These are phyloP conservation scores for Microascus cirrosus DNA, from an alignment of 2,329 filamentous ascomycete genomes.

Conservation along the genomic window DNA sequence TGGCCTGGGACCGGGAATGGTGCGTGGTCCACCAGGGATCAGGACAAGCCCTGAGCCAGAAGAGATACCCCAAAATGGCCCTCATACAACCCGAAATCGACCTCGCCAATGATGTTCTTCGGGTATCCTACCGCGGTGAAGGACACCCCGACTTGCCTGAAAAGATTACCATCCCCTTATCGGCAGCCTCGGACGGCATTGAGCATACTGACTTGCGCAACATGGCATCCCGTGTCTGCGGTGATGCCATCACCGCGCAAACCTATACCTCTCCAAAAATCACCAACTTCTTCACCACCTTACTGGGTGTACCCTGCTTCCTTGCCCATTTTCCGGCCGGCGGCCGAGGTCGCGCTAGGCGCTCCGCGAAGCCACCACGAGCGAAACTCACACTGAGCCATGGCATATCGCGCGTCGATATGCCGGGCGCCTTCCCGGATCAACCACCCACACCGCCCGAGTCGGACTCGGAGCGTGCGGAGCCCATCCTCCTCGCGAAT, in stretches of 20 bases:
- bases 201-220: slow-evolving; percentile 25
- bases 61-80: slow-evolving; percentile 79
- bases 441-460: slow-evolving; percentile 41
- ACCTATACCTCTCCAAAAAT: slow-evolving; percentile 57
- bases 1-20: slow-evolving; percentile 96
- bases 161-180: slow-evolving; percentile 50
- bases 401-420: slow-evolving; percentile 10
- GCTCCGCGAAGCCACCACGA: slow-evolving; percentile 63
- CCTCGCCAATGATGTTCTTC: slow-evolving; percentile 53
- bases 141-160: slow-evolving; percentile 12
- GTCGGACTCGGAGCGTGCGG: slow-evolving; percentile 37
- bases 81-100: slow-evolving; percentile 68
- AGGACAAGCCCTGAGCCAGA: slow-evolving; percentile 76
- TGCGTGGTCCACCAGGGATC: slow-evolving; percentile 83
- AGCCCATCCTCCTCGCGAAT: slow-evolving; percentile 68
- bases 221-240: slow-evolving; percentile 61
- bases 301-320: slow-evolving; percentile 68
- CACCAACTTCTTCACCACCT: slow-evolving; percentile 65
- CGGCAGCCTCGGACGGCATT: slow-evolving; percentile 52
- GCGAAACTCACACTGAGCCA: slow-evolving; percentile 30
- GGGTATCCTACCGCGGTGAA: slow-evolving; percentile 39
- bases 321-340: slow-evolving; percentile 74
- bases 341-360: slow-evolving; percentile 43
- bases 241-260: slow-evolving; percentile 61
- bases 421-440: slow-evolving; percentile 44